Percentiles rank a stretch among this genome's conserved stretches.
Evolutionary conservation across 305 asterid genomes (phyloP).

Genomic region (Fraxinus paxiana): DNA sequence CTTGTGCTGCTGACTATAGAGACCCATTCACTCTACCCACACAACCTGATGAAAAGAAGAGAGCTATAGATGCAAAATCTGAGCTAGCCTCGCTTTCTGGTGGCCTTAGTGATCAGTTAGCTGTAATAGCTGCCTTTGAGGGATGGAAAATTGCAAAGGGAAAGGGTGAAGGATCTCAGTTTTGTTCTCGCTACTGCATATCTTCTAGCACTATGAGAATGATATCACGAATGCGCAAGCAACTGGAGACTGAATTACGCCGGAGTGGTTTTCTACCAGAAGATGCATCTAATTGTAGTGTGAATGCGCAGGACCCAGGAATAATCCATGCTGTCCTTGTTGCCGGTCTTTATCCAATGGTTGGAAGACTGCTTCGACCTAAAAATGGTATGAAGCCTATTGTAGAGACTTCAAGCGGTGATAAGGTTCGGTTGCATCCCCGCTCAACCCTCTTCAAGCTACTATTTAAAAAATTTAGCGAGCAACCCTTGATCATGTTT

Average conservation of each 20-base stretch:
- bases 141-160: slow-evolving; percentile 70
- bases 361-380: slow-evolving; percentile 65
- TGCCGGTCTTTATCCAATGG: slow-evolving; percentile 86
- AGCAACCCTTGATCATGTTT: slow-evolving; percentile 53
- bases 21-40: slow-evolving; percentile 83
- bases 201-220: slow-evolving; percentile 66
- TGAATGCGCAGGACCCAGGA: slow-evolving; percentile 73
- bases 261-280: slow-evolving; percentile 62
- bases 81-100: slow-evolving; percentile 77
- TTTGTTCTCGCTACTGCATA: slow-evolving; percentile 66
- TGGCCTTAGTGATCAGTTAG: slow-evolving; percentile 83
- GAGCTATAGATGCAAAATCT: slow-evolving; percentile 61
- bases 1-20: slow-evolving; percentile 77
- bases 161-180: slow-evolving; percentile 55
- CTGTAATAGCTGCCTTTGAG: slow-evolving; percentile 81
- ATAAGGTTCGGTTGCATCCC: slow-evolving; percentile 77
- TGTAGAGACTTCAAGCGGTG: slow-evolving; percentile 65
- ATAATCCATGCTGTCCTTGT: slow-evolving; percentile 71
- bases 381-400: slow-evolving; percentile 42
- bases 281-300: slow-evolving; percentile 53
- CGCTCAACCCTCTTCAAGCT: slow-evolving; percentile 55
- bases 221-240: slow-evolving; percentile 71
- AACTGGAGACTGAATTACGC: slow-evolving; percentile 54
- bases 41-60: slow-evolving; percentile 61
- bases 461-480: slow-evolving; percentile 26